These are phyloP conservation scores for Solanum hybrid DNA, from an alignment of 305 asterid genomes.

Conservation along the genomic window DNA sequence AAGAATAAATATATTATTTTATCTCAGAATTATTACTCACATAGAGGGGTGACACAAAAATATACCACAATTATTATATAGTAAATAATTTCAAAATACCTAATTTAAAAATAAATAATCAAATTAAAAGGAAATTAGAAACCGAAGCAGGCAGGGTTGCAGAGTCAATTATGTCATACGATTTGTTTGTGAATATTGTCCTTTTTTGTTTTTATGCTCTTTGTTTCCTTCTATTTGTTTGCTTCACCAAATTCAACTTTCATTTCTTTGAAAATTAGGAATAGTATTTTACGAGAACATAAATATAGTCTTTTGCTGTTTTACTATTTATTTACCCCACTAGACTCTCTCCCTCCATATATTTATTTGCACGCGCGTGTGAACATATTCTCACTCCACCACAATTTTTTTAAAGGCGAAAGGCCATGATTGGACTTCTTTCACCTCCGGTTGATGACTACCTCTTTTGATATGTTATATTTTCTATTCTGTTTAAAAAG, in stretches of 20 bases:
- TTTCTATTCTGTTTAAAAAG: not conserved
- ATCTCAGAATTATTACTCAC: not conserved
- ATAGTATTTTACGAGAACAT: not conserved
- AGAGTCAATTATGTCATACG: not conserved
- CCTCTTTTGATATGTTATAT: not conserved
- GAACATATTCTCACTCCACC: not conserved
- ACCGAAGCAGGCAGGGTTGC: not conserved
- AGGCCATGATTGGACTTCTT: not conserved
- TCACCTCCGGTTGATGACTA: not conserved
- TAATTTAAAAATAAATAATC: not conserved
- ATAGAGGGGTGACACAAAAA: not conserved
- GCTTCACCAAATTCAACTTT: not conserved
- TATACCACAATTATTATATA: not conserved
- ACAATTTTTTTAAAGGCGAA: too few species aligned
- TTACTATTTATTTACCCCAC: not conserved
- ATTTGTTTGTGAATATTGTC: not conserved
- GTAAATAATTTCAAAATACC: not conserved
- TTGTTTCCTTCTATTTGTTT: not conserved
- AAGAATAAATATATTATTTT: not conserved
- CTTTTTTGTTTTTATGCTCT: not conserved
- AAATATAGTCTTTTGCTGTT: not conserved
- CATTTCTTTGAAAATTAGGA: not conserved
- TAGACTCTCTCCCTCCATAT: not conserved
- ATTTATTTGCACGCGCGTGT: not conserved
- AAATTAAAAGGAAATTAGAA: not conserved